A percentile compares a stretch with the other conserved stretches of the same genome.
These are phyloP conservation scores for Cutaneotrichosporon cutaneum DNA, from an alignment of 1,284 basidiomycete species.

Conservation along the genomic window DNA sequence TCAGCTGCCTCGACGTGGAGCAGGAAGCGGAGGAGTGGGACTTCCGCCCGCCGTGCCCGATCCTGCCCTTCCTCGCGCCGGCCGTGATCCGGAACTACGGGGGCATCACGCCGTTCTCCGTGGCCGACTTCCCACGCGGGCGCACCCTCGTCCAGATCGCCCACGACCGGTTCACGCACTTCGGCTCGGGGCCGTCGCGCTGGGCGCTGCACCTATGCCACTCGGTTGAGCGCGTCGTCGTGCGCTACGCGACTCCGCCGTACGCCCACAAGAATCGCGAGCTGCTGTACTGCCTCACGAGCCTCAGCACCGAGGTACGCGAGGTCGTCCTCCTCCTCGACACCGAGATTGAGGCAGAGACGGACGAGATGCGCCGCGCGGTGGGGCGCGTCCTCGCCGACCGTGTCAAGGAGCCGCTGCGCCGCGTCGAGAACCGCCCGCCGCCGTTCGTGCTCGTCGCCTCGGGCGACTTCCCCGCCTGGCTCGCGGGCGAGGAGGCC, in stretches of 20 bases:
- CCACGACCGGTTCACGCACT: not conserved
- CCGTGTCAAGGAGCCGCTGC: not conserved
- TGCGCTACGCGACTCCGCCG: not conserved
- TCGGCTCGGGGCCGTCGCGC: not conserved
- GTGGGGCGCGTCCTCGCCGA: not conserved
- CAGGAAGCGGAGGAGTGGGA: not conserved
- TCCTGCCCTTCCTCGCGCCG: not conserved
- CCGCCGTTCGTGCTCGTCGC: not conserved
- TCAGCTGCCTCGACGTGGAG: not conserved
- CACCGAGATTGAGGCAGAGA: not conserved
- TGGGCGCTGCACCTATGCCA: conserved; percentile 4
- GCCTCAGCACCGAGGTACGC: not conserved
- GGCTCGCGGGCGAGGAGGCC: not conserved
- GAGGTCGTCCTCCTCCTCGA: conserved; percentile 8
- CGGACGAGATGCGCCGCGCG: not conserved
- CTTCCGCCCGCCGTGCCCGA: not conserved
- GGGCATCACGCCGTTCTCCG: not conserved
- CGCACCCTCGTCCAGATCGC: not conserved
- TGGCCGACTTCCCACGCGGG: conserved; percentile 1
- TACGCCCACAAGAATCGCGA: not conserved
- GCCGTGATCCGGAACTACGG: conserved; percentile 1
- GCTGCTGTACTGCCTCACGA: not conserved
- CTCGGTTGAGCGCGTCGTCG: conserved; percentile 2
- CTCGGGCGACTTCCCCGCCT: not conserved
- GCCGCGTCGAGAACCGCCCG: not conserved